A percentile compares a stretch with the other conserved stretches of the same genome.
Conservation (phyloP, 2,329 filamentous ascomycete species). For the Colletotrichum cuscutae region DNA sequence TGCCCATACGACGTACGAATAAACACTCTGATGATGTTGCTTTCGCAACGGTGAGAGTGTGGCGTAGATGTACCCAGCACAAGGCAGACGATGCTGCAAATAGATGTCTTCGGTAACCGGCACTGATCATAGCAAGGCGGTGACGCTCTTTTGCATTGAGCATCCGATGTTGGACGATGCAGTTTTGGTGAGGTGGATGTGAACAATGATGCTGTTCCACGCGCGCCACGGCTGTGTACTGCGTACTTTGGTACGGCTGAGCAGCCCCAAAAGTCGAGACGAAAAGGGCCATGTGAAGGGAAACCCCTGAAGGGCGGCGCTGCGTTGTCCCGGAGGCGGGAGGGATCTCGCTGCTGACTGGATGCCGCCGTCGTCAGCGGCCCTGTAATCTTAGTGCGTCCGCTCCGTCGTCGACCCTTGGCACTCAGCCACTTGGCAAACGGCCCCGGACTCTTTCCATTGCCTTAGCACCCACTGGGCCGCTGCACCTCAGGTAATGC, state of each 20-base stretch:
- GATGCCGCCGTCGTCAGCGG: constrained; percentile 22
- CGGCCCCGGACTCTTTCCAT: background rate
- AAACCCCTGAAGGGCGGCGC: constrained; percentile 18
- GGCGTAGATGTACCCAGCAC: background rate
- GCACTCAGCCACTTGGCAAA: constrained; percentile 26
- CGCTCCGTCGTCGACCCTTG: constrained; percentile 14
- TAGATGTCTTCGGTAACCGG: background rate
- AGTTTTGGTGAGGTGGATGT: background rate
- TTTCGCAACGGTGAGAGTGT: background rate
- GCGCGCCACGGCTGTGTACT: too few relatives aligned
- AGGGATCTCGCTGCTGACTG: constrained; percentile 17
- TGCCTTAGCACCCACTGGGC: background rate
- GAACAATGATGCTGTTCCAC: background rate
- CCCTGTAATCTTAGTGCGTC: constrained; percentile 32
- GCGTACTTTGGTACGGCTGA: background rate
- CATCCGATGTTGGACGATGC: background rate
- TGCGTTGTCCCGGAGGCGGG: constrained; percentile 13
- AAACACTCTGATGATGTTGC: background rate
- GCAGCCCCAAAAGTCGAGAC: background rate
- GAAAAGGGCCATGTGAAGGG: background rate
- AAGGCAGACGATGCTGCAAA: background rate
- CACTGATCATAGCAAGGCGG: background rate
- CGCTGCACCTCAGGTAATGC: background rate
- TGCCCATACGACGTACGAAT: background rate
- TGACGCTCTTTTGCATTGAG: background rate